phyloP scores from a whole-genome alignment of 148 eudicot genomes.

The Rhododendron griersonianum region DNA sequence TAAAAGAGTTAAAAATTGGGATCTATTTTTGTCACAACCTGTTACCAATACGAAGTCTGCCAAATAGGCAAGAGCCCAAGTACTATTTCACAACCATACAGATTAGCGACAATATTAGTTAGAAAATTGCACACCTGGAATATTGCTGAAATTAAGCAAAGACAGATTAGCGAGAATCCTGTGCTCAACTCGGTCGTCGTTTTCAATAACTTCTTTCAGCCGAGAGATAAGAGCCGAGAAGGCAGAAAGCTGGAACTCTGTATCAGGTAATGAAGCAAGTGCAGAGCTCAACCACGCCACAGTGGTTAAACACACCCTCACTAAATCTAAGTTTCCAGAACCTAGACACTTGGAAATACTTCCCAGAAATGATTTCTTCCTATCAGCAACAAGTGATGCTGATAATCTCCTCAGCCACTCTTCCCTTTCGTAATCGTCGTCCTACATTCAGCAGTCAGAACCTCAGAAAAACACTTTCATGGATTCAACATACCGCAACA shows the following conservation, averaged over 20 bases:
- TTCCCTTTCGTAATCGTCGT: conserved; percentile 35
- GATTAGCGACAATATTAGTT: not conserved
- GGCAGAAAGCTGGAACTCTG: conserved; percentile 27
- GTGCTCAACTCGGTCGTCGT: conserved; percentile 37
- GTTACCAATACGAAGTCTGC: not conserved
- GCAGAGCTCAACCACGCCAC: conserved; percentile 48
- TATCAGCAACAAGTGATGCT: conserved; percentile 41
- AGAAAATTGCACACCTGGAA: conserved; percentile 32
- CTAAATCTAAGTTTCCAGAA: conserved; percentile 30
- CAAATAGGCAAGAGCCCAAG: not conserved
- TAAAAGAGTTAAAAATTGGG: not conserved
- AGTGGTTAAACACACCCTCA: conserved; percentile 36
- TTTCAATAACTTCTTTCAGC: conserved; percentile 25
- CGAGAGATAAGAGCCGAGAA: conserved; percentile 36
- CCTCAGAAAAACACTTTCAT: conserved; percentile 14
- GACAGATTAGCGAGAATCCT: conserved; percentile 40
- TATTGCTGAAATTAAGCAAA: conserved; percentile 41
- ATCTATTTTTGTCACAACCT: not conserved
- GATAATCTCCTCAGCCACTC: conserved; percentile 39
- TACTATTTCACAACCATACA: not conserved
- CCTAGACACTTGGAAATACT: conserved; percentile 39
- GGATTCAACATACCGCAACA: not conserved
- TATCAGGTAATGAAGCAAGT: conserved; percentile 32
- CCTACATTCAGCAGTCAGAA: conserved; percentile 21
- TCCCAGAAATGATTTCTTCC: conserved; percentile 36